A percentile compares a stretch with the other conserved stretches of the same genome.
Evolutionary conservation across 2,329 filamentous ascomycete genomes (phyloP).

Genomic region (Fusarium buxicola): DNA sequence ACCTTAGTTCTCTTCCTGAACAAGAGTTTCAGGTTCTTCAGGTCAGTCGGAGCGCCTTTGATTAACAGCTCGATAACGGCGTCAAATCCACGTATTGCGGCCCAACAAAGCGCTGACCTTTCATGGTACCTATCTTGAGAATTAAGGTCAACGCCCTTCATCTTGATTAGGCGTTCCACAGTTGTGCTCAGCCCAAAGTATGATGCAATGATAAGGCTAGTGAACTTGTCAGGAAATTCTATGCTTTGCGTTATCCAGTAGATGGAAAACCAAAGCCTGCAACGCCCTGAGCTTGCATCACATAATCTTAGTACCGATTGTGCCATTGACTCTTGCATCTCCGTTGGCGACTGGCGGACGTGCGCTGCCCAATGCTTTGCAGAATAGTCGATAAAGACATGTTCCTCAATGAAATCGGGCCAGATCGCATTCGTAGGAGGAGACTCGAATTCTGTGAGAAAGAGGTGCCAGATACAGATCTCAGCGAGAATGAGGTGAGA

Average conservation of each 20-base stretch:
- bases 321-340: constrained; percentile 3
- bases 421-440: constrained; percentile 1
- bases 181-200: constrained; percentile 8
- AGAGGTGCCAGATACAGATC: constrained; percentile 25
- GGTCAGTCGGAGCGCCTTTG: neutral
- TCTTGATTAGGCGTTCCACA: constrained; percentile 6
- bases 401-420: constrained; percentile 5
- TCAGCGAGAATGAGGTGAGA: constrained; percentile 28
- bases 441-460: neutral
- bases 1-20: constrained; percentile 12
- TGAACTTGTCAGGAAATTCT: neutral
- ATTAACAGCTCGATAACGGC: constrained; percentile 6
- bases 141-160: constrained; percentile 4
- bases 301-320: neutral
- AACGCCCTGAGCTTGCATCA: neutral
- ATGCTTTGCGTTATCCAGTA: neutral
- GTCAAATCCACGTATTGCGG: constrained; percentile 13
- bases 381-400: constrained; percentile 13
- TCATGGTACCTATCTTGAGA: neutral
- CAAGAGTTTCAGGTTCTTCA: neutral
- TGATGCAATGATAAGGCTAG: neutral
- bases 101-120: constrained; percentile 13
- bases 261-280: constrained; percentile 6
- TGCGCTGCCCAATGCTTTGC: constrained; percentile 18
- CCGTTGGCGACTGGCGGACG: neutral